phyloP scores from a whole-genome alignment of 2,329 filamentous ascomycete genomes.

The Biscogniauxia sp. region DNA sequence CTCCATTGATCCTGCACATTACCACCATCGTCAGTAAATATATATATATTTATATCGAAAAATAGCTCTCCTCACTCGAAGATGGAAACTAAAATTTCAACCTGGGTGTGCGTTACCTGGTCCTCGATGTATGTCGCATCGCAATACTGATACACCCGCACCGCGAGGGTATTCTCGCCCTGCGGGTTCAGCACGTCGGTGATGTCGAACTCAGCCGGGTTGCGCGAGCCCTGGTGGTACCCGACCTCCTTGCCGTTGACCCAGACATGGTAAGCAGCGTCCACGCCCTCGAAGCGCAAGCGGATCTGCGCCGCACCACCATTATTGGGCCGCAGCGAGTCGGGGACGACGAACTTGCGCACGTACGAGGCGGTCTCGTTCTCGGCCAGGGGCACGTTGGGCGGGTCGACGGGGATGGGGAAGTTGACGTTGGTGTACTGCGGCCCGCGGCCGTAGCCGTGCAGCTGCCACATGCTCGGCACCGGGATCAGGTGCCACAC shows the following conservation, averaged over 20 bases:
- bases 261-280: conserved; percentile 61
- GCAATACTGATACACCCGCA: conserved; percentile 60
- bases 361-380: conserved; percentile 54
- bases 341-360: conserved; percentile 46
- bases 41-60: too few species aligned
- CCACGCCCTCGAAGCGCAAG: conserved; percentile 61
- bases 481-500: conserved; percentile 56
- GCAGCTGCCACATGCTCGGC: conserved; percentile 69
- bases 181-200: conserved; percentile 40
- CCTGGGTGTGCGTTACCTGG: too few species aligned
- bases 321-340: conserved; percentile 21
- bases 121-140: conserved; percentile 63
- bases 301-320: conserved; percentile 43
- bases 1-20: conserved; percentile 55
- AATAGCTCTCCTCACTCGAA: too few species aligned
- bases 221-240: conserved; percentile 61
- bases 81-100: too few species aligned
- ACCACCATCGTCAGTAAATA: conserved; percentile 1
- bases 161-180: conserved; percentile 48
- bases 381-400: conserved; percentile 53
- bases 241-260: conserved; percentile 58
- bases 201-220: conserved; percentile 62
- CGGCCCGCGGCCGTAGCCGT: conserved; percentile 61
- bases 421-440: conserved; percentile 70
- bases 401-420: conserved; percentile 63